A percentile compares a stretch with the other conserved stretches of the same genome.
These are phyloP conservation scores for Terfezia boudieri DNA, from an alignment of 495 filamentous ascomycete species.

Conservation along the genomic window DNA sequence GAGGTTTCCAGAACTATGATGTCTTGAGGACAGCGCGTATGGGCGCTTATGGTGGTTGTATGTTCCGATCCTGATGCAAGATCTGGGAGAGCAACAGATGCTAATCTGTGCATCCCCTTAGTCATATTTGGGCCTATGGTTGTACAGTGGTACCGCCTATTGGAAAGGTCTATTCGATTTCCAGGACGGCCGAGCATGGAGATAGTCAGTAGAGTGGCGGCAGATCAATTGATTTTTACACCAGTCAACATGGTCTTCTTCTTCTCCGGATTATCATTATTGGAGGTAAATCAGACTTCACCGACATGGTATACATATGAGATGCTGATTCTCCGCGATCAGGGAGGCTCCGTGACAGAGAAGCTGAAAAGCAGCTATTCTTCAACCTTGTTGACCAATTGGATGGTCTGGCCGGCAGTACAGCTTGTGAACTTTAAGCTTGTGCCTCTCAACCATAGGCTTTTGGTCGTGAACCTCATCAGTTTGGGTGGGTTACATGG, in stretches of 20 bases:
- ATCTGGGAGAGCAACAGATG: not conserved
- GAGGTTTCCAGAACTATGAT: slow-evolving; percentile 59
- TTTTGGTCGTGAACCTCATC: slow-evolving; percentile 76
- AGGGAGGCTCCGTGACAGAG: slow-evolving; percentile 22
- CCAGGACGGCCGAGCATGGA: slow-evolving; percentile 23
- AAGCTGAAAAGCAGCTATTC: slow-evolving; percentile 48
- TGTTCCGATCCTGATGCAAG: slow-evolving; percentile 2
- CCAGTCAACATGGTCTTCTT: slow-evolving; percentile 62
- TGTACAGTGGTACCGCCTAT: slow-evolving; percentile 68
- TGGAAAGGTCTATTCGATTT: slow-evolving; percentile 46
- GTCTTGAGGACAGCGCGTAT: slow-evolving; percentile 63
- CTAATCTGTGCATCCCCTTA: too few species aligned
- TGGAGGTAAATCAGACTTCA: slow-evolving; percentile 40
- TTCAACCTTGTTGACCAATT: slow-evolving; percentile 57
- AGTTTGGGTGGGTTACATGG: slow-evolving; percentile 36
- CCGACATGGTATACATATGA: not conserved
- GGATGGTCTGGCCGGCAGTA: slow-evolving; percentile 79
- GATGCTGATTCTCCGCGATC: not conserved
- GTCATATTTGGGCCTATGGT: slow-evolving; percentile 35
- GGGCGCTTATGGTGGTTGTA: slow-evolving; percentile 80
- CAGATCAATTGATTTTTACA: slow-evolving; percentile 74
- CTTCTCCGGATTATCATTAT: slow-evolving; percentile 60
- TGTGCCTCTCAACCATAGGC: slow-evolving; percentile 64
- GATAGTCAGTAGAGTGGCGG: slow-evolving; percentile 42
- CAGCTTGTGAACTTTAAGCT: slow-evolving; percentile 80